These are phyloP conservation scores for Colletotrichum melonis DNA, from an alignment of 2,329 filamentous ascomycete species.

Conservation along the genomic window DNA sequence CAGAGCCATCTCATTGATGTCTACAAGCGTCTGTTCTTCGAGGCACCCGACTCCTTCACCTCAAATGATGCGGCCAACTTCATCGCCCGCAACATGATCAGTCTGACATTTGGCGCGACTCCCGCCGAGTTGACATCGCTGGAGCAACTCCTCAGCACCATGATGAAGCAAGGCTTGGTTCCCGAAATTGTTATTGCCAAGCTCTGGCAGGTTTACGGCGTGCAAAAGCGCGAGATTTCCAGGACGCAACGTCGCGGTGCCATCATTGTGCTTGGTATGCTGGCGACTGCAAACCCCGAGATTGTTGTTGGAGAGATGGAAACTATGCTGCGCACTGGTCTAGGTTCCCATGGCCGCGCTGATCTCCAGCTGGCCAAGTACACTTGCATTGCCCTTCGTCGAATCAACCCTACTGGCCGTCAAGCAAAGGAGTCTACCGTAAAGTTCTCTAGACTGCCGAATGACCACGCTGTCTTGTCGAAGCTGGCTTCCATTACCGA, in stretches of 20 bases:
- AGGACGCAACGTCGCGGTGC: conserved; percentile 89
- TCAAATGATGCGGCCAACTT: conserved; percentile 94
- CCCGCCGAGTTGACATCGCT: conserved; percentile 95
- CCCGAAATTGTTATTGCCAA: conserved; percentile 89
- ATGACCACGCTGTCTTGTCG: conserved; percentile 88
- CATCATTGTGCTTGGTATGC: conserved; percentile 97
- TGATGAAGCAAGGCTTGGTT: conserved; percentile 95
- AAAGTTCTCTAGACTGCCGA: conserved; percentile 82
- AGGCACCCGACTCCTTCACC: conserved; percentile 89
- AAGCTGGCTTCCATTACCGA: conserved; percentile 88
- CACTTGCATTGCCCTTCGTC: conserved; percentile 90
- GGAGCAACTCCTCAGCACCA: conserved; percentile 93
- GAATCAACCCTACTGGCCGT: conserved; percentile 88
- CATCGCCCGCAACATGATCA: conserved; percentile 98
- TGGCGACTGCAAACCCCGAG: conserved; percentile 90
- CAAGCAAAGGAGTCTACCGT: conserved; percentile 78
- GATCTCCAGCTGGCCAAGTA: conserved; percentile 94
- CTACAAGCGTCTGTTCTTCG: conserved; percentile 95
- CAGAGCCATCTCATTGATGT: conserved; percentile 97
- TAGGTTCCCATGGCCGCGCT: conserved; percentile 81
- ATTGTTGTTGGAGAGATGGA: conserved; percentile 97
- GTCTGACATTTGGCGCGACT: conserved; percentile 93
- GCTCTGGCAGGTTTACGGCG: conserved; percentile 96
- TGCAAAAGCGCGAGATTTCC: conserved; percentile 93
- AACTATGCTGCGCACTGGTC: conserved; percentile 88